phyloP scores from a whole-genome alignment of 768 basidiomycete species.

The Pisolithus sp. region DNA sequence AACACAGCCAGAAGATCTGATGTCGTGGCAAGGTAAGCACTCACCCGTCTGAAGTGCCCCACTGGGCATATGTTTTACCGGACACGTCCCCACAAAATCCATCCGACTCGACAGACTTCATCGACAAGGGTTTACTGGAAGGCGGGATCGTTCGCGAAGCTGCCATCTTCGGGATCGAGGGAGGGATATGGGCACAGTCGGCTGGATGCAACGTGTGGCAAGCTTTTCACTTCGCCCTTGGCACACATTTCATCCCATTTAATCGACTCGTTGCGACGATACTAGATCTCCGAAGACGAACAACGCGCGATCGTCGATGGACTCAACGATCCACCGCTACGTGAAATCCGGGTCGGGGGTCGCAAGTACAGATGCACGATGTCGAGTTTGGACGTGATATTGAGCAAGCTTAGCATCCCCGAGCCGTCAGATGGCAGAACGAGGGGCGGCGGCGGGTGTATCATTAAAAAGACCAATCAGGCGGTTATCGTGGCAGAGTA shows the following conservation, averaged over 20 bases:
- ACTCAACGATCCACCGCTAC: slow-evolving; percentile 14
- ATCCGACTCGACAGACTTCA: slow-evolving; percentile 60
- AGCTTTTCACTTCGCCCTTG: neutral
- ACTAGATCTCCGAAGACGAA: slow-evolving; percentile 19
- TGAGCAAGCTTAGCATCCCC: slow-evolving; percentile 5
- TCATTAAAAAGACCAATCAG: slow-evolving; percentile 21
- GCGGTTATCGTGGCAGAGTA: slow-evolving; percentile 23
- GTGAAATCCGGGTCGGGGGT: slow-evolving; percentile 19
- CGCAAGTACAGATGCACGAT: slow-evolving; percentile 21
- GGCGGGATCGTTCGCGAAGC: slow-evolving; percentile 68
- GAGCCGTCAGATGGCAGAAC: slow-evolving; percentile 12
- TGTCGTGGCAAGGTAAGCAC: slow-evolving; percentile 23
- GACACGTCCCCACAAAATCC: no score
- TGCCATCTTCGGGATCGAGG: slow-evolving; percentile 38
- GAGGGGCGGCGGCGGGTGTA: slow-evolving; percentile 11
- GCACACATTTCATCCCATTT: neutral
- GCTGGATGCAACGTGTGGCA: slow-evolving; percentile 18
- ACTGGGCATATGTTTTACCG: no score
- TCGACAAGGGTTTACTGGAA: slow-evolving; percentile 74
- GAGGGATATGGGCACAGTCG: slow-evolving; percentile 28
- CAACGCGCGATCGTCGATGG: slow-evolving; percentile 13
- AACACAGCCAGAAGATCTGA: neutral
- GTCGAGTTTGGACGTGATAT: slow-evolving; percentile 21
- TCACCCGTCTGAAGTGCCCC: no score
- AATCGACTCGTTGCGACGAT: neutral